Conservation (phyloP, 768 basidiomycete species). For the Galerina sulciceps region DNA sequence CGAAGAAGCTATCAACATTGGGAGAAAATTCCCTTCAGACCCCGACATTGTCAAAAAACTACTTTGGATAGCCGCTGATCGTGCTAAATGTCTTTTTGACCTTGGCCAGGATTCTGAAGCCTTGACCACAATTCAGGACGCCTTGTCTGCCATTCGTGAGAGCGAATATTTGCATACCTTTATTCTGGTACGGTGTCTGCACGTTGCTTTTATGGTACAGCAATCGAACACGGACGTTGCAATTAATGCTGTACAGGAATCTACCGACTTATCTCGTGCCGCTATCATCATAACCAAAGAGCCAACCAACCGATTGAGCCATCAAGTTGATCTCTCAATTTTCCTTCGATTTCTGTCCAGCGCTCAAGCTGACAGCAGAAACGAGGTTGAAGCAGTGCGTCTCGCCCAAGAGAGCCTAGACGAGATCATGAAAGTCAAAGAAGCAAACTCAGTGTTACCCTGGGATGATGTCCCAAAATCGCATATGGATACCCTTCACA, state of each 20-base stretch:
- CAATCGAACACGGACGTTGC: no score
- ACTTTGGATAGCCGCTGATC: not conserved
- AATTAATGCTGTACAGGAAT: no score
- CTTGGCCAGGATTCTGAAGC: constrained; percentile 9
- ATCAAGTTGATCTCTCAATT: not conserved
- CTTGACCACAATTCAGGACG: not conserved
- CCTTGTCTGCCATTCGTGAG: not conserved
- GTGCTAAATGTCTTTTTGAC: constrained; percentile 1
- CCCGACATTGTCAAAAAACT: not conserved
- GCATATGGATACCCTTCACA: not conserved
- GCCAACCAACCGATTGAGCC: not conserved
- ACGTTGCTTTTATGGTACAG: not conserved
- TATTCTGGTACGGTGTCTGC: not conserved
- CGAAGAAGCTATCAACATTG: not conserved
- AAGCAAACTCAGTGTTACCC: not conserved
- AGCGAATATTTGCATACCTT: not conserved
- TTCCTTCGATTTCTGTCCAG: not conserved
- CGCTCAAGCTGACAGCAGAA: not conserved
- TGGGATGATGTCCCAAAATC: not conserved
- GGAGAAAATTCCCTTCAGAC: not conserved
- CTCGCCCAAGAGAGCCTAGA: not conserved
- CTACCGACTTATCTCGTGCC: not conserved
- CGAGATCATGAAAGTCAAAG: not conserved
- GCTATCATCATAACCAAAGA: not conserved
- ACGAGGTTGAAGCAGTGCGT: not conserved